Conservation (phyloP, 345 rosid genomes). For the Acer campestre region DNA sequence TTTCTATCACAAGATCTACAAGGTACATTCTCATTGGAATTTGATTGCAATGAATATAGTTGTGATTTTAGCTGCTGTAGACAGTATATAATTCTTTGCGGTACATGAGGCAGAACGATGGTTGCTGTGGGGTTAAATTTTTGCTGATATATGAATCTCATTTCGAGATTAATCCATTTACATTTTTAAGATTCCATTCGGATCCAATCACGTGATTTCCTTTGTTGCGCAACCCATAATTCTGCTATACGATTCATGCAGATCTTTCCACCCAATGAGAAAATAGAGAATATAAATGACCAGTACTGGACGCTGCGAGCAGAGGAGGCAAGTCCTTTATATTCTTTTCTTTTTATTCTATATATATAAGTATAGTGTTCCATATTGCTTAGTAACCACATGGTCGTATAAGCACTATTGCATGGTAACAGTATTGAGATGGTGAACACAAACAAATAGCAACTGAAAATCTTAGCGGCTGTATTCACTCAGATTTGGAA, state of each 20-base stretch:
- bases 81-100: background rate
- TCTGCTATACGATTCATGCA: constrained; percentile 35
- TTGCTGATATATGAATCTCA: background rate
- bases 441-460: background rate
- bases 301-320: constrained; percentile 98
- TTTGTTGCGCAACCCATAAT: constrained; percentile 7
- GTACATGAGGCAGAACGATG: background rate
- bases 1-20: constrained; percentile 91
- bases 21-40: constrained; percentile 46
- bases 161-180: background rate
- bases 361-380: background rate
- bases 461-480: no score
- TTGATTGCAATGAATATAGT: background rate
- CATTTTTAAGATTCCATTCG: constrained; percentile 7
- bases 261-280: constrained; percentile 84
- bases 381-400: background rate
- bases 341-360: background rate
- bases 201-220: background rate
- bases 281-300: constrained; percentile 95
- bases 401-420: background rate
- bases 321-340: constrained; percentile 70
- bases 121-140: background rate
- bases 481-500: no score
- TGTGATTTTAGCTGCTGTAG: background rate
- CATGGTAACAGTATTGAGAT: background rate